Evolutionary conservation across 257 asterid species (phyloP).

Genomic region (Nicotiana tomentosiformis): DNA sequence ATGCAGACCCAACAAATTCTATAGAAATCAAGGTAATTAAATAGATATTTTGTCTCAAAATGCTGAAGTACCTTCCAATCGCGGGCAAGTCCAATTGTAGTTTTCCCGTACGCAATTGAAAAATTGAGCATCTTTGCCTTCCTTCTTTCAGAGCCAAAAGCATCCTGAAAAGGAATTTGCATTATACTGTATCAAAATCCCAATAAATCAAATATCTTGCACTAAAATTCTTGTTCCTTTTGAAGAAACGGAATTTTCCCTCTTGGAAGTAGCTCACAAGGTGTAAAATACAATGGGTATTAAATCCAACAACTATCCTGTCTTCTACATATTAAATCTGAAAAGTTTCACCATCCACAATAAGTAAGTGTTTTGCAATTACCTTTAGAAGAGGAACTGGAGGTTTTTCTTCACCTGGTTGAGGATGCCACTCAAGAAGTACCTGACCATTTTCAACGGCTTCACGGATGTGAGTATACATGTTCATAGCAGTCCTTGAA

Average conservation of each 20-base stretch:
- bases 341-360: too few relatives aligned
- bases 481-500: slow-evolving; percentile 95
- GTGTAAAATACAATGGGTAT: too few relatives aligned
- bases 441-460: slow-evolving; percentile 62
- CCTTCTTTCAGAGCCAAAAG: slow-evolving; percentile 92
- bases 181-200: background rate
- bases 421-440: slow-evolving; percentile 95
- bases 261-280: too few relatives aligned
- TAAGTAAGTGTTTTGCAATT: too few relatives aligned
- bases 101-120: slow-evolving; percentile 91
- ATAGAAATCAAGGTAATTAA: slow-evolving; percentile 3
- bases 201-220: background rate
- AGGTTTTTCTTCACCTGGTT: slow-evolving; percentile 79
- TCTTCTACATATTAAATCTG: too few relatives aligned
- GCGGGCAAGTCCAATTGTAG: slow-evolving; percentile 76
- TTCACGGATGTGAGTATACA: slow-evolving; percentile 86
- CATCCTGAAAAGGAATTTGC: slow-evolving; percentile 34
- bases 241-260: too few relatives aligned
- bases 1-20: background rate
- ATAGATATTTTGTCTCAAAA: background rate
- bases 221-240: background rate
- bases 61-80: slow-evolving; percentile 74
- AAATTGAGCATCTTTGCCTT: slow-evolving; percentile 99
- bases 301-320: too few relatives aligned
- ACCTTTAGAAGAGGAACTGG: slow-evolving; percentile 96